These are phyloP conservation scores for Malania oleifera DNA, from an alignment of 164 flowering plant species.

Conservation along the genomic window DNA sequence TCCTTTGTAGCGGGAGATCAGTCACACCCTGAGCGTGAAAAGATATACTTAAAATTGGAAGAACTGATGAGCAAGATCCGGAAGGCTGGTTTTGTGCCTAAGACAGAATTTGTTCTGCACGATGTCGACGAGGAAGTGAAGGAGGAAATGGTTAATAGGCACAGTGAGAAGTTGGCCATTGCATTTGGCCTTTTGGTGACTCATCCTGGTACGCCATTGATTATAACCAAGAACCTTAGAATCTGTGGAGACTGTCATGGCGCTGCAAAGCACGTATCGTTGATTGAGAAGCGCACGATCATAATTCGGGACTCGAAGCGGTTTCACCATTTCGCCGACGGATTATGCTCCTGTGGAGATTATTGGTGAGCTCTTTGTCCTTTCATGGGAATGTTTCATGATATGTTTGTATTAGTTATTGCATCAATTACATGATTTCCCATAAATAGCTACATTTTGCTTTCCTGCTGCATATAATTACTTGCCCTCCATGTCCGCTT, in stretches of 20 bases:
- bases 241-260: constrained; percentile 45
- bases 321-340: constrained; percentile 35
- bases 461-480: constrained; percentile 9
- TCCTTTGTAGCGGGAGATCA: constrained; percentile 32
- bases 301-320: constrained; percentile 38
- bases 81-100: constrained; percentile 27
- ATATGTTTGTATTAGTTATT: too few relatives aligned
- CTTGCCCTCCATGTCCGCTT: not conserved
- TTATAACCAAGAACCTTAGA: constrained; percentile 39
- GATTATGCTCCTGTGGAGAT: constrained; percentile 32
- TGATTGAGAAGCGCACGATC: constrained; percentile 28
- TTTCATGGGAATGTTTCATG: not conserved
- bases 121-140: constrained; percentile 38
- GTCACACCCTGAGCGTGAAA: constrained; percentile 26
- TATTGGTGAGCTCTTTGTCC: constrained; percentile 22
- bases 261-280: constrained; percentile 28
- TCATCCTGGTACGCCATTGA: constrained; percentile 18
- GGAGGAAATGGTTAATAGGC: constrained; percentile 33
- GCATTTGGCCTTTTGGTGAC: constrained; percentile 37
- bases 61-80: constrained; percentile 27
- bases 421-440: too few relatives aligned
- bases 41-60: constrained; percentile 28
- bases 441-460: not conserved
- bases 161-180: constrained; percentile 45
- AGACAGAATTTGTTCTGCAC: constrained; percentile 38